Conservation (phyloP, 257 asterid species). For the Nicotiana tabacum region DNA sequence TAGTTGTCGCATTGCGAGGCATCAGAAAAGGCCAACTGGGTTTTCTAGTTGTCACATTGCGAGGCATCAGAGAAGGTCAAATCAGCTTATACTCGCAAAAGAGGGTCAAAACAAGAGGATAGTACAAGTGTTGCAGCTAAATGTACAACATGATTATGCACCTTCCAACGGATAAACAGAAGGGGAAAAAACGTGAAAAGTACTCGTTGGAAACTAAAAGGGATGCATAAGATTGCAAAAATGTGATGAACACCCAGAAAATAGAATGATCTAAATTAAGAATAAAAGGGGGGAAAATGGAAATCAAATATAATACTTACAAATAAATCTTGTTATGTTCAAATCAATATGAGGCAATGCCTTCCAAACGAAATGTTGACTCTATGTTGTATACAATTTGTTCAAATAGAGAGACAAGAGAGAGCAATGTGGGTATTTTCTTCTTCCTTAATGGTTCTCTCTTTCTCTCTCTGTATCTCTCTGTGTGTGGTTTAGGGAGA, state of each 20-base stretch:
- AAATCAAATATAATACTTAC: background rate
- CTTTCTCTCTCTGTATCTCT: background rate
- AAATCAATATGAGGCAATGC: background rate
- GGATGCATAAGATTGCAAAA: background rate
- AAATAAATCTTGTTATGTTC: background rate
- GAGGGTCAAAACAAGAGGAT: background rate
- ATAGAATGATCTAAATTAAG: background rate
- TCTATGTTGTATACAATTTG: background rate
- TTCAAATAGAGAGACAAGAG: background rate
- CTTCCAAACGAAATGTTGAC: background rate
- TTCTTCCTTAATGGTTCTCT: background rate
- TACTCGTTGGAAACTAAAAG: background rate
- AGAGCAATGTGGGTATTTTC: conserved; percentile 1
- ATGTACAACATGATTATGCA: background rate
- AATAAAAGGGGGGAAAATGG: background rate
- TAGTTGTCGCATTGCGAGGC: background rate
- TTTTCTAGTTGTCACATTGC: background rate
- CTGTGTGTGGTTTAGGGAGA: background rate
- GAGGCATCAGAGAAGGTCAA: background rate
- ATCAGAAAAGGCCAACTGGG: background rate
- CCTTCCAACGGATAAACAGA: background rate
- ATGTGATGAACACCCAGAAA: background rate
- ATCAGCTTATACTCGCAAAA: background rate
- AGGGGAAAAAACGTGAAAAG: too few relatives aligned
- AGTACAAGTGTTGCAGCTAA: background rate